These are phyloP conservation scores for Fusarium sororula DNA, from an alignment of 2,329 filamentous ascomycete species.

Conservation along the genomic window DNA sequence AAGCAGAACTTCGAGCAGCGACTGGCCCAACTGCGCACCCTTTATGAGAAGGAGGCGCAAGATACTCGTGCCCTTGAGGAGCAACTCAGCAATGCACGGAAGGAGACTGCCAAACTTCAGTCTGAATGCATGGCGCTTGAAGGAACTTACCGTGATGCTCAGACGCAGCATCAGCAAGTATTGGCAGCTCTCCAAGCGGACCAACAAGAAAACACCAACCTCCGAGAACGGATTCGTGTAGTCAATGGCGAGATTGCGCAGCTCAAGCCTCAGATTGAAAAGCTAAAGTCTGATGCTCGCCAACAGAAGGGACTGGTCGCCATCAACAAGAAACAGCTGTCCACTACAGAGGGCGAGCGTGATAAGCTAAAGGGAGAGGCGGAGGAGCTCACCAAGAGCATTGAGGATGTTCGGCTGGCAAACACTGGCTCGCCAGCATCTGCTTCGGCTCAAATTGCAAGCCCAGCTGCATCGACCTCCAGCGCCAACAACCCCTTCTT, in stretches of 20 bases:
- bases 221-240: conserved; percentile 88
- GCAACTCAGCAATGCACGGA: conserved; percentile 77
- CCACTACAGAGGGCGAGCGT: conserved; percentile 86
- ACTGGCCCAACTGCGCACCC: conserved; percentile 81
- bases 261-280: conserved; percentile 91
- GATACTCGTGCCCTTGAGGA: conserved; percentile 87
- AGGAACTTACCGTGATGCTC: conserved; percentile 80
- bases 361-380: conserved; percentile 88
- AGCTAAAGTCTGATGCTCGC: conserved; percentile 87
- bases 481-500: conserved; percentile 97
- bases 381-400: conserved; percentile 71
- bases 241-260: conserved; percentile 85
- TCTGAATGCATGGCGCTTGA: conserved; percentile 86
- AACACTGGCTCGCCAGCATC: conserved; percentile 61
- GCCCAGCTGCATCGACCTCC: conserved; percentile 72
- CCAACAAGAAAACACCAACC: conserved; percentile 83
- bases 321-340: conserved; percentile 98
- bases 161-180: conserved; percentile 82
- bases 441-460: conserved; percentile 64
- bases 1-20: conserved; percentile 94
- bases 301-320: conserved; percentile 97
- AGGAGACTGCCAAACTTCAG: conserved; percentile 85
- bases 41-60: conserved; percentile 94
- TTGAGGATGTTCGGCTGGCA: conserved; percentile 65
- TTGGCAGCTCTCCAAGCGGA: conserved; percentile 80